A percentile compares a stretch with the other conserved stretches of the same genome.
Conservation (phyloP, 305 asterid genomes). For the Fraxinus angustifolia region DNA sequence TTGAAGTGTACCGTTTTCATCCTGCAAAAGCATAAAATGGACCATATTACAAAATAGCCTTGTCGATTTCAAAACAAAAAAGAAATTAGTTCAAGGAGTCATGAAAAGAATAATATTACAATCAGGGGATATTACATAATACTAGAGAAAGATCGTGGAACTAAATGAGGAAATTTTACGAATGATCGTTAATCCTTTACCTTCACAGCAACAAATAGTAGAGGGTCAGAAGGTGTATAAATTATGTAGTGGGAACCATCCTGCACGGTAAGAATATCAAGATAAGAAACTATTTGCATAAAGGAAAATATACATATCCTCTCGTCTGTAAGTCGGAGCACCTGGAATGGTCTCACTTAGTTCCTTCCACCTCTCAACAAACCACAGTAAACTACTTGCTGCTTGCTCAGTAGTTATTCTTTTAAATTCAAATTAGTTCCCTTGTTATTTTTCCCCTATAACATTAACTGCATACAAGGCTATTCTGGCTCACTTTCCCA, state of each 20-base stretch:
- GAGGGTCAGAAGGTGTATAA: conserved; percentile 97
- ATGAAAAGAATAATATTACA: not conserved
- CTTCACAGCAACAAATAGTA: conserved; percentile 85
- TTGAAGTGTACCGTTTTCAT: conserved; percentile 57
- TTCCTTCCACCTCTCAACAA: not conserved
- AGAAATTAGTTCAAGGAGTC: not conserved
- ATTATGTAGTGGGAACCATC: conserved; percentile 97
- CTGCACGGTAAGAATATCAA: conserved; percentile 45
- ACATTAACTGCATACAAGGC: not conserved
- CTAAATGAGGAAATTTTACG: not conserved
- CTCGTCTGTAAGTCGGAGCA: not conserved
- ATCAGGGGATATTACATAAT: conserved; percentile 4
- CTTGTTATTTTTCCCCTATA: not conserved
- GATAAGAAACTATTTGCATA: conserved; percentile 17
- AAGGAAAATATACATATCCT: not conserved
- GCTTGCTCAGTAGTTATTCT: not conserved
- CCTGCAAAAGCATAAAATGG: conserved; percentile 41
- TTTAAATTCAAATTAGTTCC: conserved; percentile 6
- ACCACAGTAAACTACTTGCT: not conserved
- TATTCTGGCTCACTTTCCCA: not conserved
- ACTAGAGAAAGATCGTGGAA: not conserved
- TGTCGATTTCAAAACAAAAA: not conserved
- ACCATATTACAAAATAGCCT: not conserved
- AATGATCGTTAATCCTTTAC: conserved; percentile 33
- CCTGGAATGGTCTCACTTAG: not conserved